Base-by-base conservation (phyloP, 2,329 filamentous ascomycete species). In the Diplodia scrobiculata region DNA sequence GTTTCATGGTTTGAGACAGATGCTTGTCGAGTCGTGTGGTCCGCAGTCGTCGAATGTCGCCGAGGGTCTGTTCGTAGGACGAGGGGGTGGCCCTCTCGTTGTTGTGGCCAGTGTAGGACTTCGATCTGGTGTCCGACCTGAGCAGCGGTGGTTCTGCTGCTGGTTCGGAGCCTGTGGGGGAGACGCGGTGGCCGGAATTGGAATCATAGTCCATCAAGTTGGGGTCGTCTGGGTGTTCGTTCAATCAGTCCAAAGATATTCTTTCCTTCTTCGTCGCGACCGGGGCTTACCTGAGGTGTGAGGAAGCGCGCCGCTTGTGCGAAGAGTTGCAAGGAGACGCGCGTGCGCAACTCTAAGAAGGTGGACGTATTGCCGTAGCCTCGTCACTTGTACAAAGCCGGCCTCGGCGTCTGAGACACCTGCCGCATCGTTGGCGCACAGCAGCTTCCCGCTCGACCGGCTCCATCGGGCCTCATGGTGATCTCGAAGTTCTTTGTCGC, bases 21-120 rank as follows among this genome's bases (percentile, higher is more conserved):
- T 96, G 92, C 74, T 96, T 94, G 74, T 99, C 94, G 74, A 98
- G 89, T 34, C 95, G 89, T 25, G 94, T 98, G 68, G 95, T 98
- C 70, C 94, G 88, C 67, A 99, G 80, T 68, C 95, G 87, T 72
- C 92, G 89, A 75, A 99, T 95, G 78, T 99, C 95, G 70, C 95
- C 96, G 71, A 99, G 88, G 54, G 94, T 97, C 79, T 93, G 96
- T 80, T 98, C 94, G 75, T 98, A 95, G 32, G 91, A 92, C 17
- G 76, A 72, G 62, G 90, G 91, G 72, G 88, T 76, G 47, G 68
- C 70, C 66, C 87, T 84, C 36, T 81, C 81, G 65, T 79, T 81
- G 68, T 77, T 77, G 19, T 86, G 85, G 27, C 87, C 89, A 52
- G 86, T 86, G 75, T 89, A 89, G 1, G 89, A 91, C 72, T 89